These are phyloP conservation scores for Xerocomellus amylosporus DNA, from an alignment of 768 basidiomycete genomes.

Conservation along the genomic window DNA sequence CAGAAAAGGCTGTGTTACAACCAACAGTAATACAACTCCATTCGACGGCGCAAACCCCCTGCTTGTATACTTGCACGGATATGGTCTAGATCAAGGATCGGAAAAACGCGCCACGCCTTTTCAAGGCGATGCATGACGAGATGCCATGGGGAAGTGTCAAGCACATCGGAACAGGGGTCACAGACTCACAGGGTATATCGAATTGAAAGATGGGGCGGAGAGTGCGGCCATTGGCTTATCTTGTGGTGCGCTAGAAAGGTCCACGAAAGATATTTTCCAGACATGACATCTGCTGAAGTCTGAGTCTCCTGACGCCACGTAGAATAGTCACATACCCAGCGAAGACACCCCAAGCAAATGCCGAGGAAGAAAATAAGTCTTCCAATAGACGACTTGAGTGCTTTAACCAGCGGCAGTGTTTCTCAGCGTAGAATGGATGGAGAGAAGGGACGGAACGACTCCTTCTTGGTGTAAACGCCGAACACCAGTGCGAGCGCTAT, in stretches of 20 bases:
- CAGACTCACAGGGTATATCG: conserved; percentile 21
- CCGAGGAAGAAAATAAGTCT: conserved; percentile 39
- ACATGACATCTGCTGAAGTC: conserved; percentile 20
- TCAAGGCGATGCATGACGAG: conserved; percentile 21
- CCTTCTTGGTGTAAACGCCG: conserved; percentile 41
- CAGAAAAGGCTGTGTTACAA: neutral
- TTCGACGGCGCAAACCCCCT: conserved; percentile 30
- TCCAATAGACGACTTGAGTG: conserved; percentile 35
- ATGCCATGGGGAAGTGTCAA: conserved; percentile 14
- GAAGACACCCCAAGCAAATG: conserved; percentile 32
- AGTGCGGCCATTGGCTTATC: conserved; percentile 19
- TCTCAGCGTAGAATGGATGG: conserved; percentile 28
- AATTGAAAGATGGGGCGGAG: conserved; percentile 1
- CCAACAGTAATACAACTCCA: conserved; percentile 19
- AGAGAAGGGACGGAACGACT: conserved; percentile 37
- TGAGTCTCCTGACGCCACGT: neutral
- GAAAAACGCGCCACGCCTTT: conserved; percentile 30
- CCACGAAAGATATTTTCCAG: conserved; percentile 21
- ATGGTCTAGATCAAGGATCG: conserved; percentile 40
- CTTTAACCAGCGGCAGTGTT: neutral
- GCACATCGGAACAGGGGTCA: conserved; percentile 31
- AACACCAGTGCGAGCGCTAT: conserved; percentile 30
- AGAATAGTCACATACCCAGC: conserved; percentile 16
- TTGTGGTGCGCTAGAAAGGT: conserved; percentile 31
- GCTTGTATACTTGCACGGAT: conserved; percentile 31